These are phyloP conservation scores for Platanthera guangdongensis DNA, from an alignment of 106 monocot genomes.

Conservation along the genomic window DNA sequence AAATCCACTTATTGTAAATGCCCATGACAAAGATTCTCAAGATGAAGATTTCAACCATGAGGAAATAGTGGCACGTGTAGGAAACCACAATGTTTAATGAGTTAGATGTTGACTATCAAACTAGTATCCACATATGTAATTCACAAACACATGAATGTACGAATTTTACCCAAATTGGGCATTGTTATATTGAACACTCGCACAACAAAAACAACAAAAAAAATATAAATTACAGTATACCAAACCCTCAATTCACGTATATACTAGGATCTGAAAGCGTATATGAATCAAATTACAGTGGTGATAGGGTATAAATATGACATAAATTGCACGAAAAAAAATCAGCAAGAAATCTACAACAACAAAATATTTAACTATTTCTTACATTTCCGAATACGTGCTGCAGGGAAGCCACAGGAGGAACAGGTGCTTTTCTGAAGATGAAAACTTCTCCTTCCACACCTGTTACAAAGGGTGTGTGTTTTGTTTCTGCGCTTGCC, in stretches of 20 bases:
- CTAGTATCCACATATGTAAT: not conserved
- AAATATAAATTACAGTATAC: not conserved
- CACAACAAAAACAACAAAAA: not conserved
- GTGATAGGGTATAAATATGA: not conserved
- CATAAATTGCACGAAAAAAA: not conserved
- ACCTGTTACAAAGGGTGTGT: constrained; percentile 32
- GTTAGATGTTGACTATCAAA: too few relatives aligned
- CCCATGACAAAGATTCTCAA: too few relatives aligned
- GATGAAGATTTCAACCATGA: too few relatives aligned
- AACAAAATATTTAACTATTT: not conserved
- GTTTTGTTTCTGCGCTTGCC: constrained; percentile 43
- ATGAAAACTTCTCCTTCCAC: constrained; percentile 36
- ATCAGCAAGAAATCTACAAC: not conserved
- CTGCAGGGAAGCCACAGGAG: constrained; percentile 36
- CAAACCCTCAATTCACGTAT: not conserved
- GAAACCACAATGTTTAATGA: too few relatives aligned
- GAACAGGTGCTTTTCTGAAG: constrained; percentile 41
- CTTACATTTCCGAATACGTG: constrained; percentile 25
- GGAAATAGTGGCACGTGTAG: too few relatives aligned
- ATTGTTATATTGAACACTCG: not conserved
- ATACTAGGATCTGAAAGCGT: not conserved
- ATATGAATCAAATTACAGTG: not conserved
- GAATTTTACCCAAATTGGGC: not conserved
- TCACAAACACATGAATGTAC: not conserved
- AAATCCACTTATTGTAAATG: too few relatives aligned